phyloP scores from a whole-genome alignment of 768 basidiomycete species.

The Leccinum pellstonianum region DNA sequence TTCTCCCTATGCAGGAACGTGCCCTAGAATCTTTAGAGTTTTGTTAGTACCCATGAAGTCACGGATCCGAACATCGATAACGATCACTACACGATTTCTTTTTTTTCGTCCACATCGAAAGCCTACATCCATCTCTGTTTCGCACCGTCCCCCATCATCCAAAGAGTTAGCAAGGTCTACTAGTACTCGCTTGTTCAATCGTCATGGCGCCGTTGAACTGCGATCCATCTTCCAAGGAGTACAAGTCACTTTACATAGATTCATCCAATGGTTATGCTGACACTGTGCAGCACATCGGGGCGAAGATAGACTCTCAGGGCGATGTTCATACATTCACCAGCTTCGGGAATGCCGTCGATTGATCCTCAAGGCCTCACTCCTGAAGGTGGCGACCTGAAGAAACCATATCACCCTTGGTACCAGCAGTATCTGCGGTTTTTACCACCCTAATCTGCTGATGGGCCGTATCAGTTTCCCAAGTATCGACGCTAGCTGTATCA shows the following conservation, averaged over 20 bases:
- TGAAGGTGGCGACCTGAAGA: not conserved
- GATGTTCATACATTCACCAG: not conserved
- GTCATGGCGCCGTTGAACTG: not conserved
- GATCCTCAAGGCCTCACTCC: not conserved
- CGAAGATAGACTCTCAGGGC: not conserved
- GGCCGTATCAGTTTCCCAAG: not conserved
- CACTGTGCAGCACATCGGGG: not conserved
- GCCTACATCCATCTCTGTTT: not conserved
- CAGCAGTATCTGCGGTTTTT: not conserved
- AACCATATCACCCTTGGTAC: not conserved
- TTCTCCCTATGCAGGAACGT: not conserved
- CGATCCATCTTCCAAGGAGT: not conserved
- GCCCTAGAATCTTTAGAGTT: too few relatives aligned
- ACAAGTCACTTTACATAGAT: not conserved
- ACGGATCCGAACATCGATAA: constrained; percentile 3
- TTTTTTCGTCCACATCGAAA: not conserved
- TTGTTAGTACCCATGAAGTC: not conserved
- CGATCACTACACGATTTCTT: not conserved
- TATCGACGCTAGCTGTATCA: not conserved
- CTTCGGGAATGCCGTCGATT: not conserved
- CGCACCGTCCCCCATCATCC: not conserved
- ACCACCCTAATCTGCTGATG: not conserved
- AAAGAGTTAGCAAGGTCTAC: not conserved
- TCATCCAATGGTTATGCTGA: not conserved
- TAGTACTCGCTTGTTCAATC: not conserved